A percentile compares a stretch with the other conserved stretches of the same genome.
phyloP scores from a whole-genome alignment of 805 yeast genomes.

The Cyberlindnera mississippiensis region DNA sequence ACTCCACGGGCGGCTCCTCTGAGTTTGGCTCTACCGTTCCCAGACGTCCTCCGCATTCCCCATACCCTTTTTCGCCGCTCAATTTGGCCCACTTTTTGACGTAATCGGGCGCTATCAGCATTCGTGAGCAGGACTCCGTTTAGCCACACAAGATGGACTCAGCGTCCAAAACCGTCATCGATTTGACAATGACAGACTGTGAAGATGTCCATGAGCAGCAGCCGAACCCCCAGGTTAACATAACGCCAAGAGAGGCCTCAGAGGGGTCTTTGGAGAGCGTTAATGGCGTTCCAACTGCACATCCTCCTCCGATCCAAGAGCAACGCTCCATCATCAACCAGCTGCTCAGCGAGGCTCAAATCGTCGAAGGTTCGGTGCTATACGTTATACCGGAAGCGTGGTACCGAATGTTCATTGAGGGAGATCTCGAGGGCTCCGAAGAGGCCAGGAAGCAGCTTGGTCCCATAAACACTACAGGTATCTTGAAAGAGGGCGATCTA shows the following conservation, averaged over 20 bases:
- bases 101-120: not conserved
- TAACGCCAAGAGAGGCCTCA: not conserved
- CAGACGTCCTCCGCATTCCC: not conserved
- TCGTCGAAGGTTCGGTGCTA: slow-evolving; percentile 17
- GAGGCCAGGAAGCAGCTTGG: slow-evolving; percentile 16
- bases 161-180: not conserved
- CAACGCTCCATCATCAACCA: slow-evolving; percentile 13
- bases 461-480: slow-evolving; percentile 41
- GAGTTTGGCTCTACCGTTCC: not conserved
- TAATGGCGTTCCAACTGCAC: no score
- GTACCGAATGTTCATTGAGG: slow-evolving; percentile 13
- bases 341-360: not conserved
- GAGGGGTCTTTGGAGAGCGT: not conserved
- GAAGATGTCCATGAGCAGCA: not conserved
- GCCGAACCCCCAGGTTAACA: slow-evolving; percentile 5
- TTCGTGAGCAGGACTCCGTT: slow-evolving; percentile 4
- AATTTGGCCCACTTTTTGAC: not conserved
- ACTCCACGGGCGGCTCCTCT: not conserved
- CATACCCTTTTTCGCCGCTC: not conserved
- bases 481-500: slow-evolving; percentile 44
- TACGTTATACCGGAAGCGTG: slow-evolving; percentile 17
- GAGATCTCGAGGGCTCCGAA: slow-evolving; percentile 5
- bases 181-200: slow-evolving; percentile 4
- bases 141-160: not conserved
- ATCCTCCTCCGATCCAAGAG: slow-evolving; percentile 12